These are phyloP conservation scores for Williopsis jadinii DNA, from an alignment of 1,139 yeast species.

Conservation along the genomic window DNA sequence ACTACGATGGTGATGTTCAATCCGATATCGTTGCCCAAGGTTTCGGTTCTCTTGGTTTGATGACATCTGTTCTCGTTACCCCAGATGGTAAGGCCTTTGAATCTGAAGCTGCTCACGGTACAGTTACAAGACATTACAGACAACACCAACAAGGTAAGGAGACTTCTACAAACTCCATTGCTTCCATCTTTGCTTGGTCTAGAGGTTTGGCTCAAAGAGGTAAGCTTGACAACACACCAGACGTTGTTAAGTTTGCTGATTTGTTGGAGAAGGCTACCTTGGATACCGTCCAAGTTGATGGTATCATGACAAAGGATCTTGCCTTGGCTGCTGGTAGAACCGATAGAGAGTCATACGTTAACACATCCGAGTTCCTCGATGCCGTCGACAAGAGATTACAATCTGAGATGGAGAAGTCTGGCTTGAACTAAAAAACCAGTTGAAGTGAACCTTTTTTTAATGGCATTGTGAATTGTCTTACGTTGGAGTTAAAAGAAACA, in stretches of 20 bases:
- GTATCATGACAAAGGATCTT: constrained; percentile 77
- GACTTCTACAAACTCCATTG: constrained; percentile 79
- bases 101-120: constrained; percentile 83
- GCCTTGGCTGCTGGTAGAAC: constrained; percentile 69
- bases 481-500: background rate
- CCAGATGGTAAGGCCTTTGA: constrained; percentile 83
- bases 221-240: constrained; percentile 63
- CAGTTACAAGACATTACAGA: constrained; percentile 83
- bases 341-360: constrained; percentile 58
- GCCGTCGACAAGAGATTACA: constrained; percentile 49
- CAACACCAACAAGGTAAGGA: constrained; percentile 80
- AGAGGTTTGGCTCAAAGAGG: constrained; percentile 81
- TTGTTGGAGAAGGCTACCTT: constrained; percentile 61
- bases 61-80: constrained; percentile 81
- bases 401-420: constrained; percentile 9
- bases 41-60: constrained; percentile 74
- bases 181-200: constrained; percentile 84
- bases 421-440: constrained; percentile 2
- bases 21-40: constrained; percentile 86
- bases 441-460: background rate
- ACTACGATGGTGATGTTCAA: constrained; percentile 84
- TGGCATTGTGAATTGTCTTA: background rate
- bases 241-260: constrained; percentile 61
- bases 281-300: constrained; percentile 66
- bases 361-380: constrained; percentile 69